A percentile compares a stretch with the other conserved stretches of the same genome.
These are phyloP conservation scores for Cryptosporidium viatorum DNA, from an alignment of 169 alveolate genomes.

Conservation along the genomic window DNA sequence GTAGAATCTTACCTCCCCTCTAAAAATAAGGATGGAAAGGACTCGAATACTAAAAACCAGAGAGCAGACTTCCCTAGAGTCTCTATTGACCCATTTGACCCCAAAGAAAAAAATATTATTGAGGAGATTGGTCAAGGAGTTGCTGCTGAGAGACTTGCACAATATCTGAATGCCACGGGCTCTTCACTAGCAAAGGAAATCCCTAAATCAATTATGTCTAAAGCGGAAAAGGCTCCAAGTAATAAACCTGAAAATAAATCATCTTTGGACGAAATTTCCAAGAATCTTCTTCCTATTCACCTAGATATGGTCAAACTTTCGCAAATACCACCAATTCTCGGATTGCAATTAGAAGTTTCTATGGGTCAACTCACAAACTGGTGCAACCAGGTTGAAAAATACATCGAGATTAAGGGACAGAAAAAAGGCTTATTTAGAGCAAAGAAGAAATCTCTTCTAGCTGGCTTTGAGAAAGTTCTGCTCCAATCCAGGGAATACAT, in stretches of 20 bases:
- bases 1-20: conserved; percentile 13
- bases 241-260: not conserved
- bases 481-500: conserved; percentile 48
- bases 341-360: conserved; percentile 62
- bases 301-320: conserved; percentile 59
- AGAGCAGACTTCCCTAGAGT: conserved; percentile 67
- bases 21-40: conserved; percentile 15
- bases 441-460: conserved; percentile 17
- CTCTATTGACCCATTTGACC: conserved; percentile 69
- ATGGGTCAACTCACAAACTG: conserved; percentile 74
- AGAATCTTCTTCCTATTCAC: conserved; percentile 28
- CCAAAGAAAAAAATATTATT: conserved; percentile 31
- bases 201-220: not conserved
- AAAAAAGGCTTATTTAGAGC: conserved; percentile 60
- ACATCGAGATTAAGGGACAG: conserved; percentile 42
- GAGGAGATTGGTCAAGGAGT: conserved; percentile 42
- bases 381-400: conserved; percentile 70
- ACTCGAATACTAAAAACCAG: conserved; percentile 1
- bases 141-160: conserved; percentile 70
- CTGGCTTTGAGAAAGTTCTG: conserved; percentile 41
- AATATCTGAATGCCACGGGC: conserved; percentile 61
- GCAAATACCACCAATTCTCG: conserved; percentile 60
- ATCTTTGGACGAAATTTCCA: conserved; percentile 11
- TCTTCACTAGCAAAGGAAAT: conserved; percentile 47
- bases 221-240: not conserved